Conservation (phyloP, 352 stramenopile genomes). For the Lagenidium sp. region DNA sequence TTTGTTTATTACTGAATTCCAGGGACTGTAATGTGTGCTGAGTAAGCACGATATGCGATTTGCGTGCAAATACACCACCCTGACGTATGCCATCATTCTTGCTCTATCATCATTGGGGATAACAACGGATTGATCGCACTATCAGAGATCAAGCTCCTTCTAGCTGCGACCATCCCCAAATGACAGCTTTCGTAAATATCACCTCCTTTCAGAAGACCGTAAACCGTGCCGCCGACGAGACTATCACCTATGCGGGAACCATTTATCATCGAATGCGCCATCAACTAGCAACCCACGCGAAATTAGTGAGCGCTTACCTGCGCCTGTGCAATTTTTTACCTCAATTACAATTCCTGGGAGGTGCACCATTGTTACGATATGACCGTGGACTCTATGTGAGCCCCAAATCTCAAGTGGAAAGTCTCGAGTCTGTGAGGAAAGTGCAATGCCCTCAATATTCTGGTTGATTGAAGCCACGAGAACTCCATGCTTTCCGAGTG, state of each 20-base stretch:
- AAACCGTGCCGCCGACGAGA: conserved; percentile 70
- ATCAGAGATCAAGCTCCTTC: conserved; percentile 53
- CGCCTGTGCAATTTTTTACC: conserved; percentile 65
- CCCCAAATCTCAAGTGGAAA: conserved; percentile 51
- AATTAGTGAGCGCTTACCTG: conserved; percentile 46
- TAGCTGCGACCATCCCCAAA: conserved; percentile 65
- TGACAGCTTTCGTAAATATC: conserved; percentile 63
- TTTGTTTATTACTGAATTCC: conserved; percentile 54
- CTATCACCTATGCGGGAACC: conserved; percentile 62
- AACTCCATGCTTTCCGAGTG: conserved; percentile 66
- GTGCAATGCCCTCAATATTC: conserved; percentile 16
- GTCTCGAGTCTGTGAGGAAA: conserved; percentile 16
- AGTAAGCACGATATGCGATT: too few species aligned
- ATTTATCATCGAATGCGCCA: too few species aligned
- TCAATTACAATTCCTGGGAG: conserved; percentile 43
- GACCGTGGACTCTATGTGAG: conserved; percentile 29
- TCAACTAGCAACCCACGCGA: too few species aligned
- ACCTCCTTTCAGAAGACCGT: conserved; percentile 48
- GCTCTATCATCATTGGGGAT: too few species aligned
- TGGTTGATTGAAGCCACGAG: conserved; percentile 59
- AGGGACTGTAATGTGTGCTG: conserved; percentile 38
- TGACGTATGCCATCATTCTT: too few species aligned
- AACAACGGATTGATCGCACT: conserved; percentile 56
- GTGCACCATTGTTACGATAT: conserved; percentile 50
- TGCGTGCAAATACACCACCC: too few species aligned